A percentile compares a stretch with the other conserved stretches of the same genome.
These are phyloP conservation scores for Xylaria multiplex DNA, from an alignment of 2,329 filamentous ascomycete species.

Conservation along the genomic window DNA sequence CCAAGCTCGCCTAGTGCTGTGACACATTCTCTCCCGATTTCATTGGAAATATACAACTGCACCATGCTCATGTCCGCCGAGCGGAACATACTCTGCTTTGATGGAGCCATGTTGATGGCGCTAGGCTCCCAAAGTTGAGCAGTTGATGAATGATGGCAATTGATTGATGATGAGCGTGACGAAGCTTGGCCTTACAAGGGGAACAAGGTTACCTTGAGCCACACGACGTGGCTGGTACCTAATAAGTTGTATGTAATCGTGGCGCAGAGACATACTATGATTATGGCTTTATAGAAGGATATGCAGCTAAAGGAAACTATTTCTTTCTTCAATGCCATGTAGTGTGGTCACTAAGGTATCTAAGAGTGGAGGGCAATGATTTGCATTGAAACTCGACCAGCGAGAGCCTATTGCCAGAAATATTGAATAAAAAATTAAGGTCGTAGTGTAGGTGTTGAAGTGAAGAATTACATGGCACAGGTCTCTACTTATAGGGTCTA, in stretches of 20 bases:
- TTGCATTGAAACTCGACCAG: too few species aligned
- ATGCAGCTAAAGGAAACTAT: neutral
- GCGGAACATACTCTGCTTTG: constrained; percentile 96
- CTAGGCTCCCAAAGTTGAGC: constrained; percentile 40
- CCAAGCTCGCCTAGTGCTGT: constrained; percentile 96
- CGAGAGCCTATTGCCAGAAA: too few species aligned
- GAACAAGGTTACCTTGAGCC: constrained; percentile 41
- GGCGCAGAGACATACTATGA: neutral
- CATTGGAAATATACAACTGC: constrained; percentile 98
- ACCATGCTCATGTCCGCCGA: constrained; percentile 99
- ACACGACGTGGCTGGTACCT: constrained; percentile 30
- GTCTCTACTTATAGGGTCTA: too few species aligned
- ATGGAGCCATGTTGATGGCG: constrained; percentile 66
- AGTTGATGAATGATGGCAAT: constrained; percentile 38
- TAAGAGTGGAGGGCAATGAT: too few species aligned
- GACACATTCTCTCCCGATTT: constrained; percentile 97
- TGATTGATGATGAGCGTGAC: constrained; percentile 38
- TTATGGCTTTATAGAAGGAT: neutral
- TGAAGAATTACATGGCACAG: too few species aligned
- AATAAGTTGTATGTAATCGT: neutral
- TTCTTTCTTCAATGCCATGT: too few species aligned
- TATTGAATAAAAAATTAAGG: too few species aligned
- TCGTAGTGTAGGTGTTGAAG: too few species aligned
- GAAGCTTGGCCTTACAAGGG: constrained; percentile 34
- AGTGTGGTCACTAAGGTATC: too few species aligned